A percentile compares a stretch with the other conserved stretches of the same genome.
Evolutionary conservation across 176 grass and related monocot species (phyloP).

Genomic region (Oryza australiensis): DNA sequence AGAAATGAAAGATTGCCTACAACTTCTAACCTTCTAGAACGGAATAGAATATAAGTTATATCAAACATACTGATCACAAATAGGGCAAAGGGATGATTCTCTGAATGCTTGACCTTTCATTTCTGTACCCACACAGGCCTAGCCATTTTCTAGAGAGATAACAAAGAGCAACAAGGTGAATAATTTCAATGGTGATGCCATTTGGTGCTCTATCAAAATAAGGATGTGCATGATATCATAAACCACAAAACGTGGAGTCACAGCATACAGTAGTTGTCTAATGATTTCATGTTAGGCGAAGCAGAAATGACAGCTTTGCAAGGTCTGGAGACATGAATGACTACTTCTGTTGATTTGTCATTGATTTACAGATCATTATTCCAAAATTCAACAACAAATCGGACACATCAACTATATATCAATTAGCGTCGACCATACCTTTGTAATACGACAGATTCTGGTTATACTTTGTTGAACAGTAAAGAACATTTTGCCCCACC

Average conservation of each 20-base stretch:
- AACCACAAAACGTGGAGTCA: background rate
- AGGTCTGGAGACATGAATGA: conserved; percentile 40
- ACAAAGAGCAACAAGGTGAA: background rate
- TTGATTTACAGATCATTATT: conserved; percentile 21
- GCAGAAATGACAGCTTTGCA: conserved; percentile 24
- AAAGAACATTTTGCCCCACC: conserved; percentile 22
- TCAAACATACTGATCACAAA: conserved; percentile 14
- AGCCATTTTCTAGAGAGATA: background rate
- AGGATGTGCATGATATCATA: background rate
- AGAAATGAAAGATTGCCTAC: background rate
- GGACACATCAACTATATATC: conserved; percentile 18
- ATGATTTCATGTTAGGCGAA: conserved; percentile 15
- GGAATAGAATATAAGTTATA: conserved; percentile 11
- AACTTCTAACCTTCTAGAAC: background rate
- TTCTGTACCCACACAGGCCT: background rate
- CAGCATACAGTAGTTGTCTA: conserved; percentile 20
- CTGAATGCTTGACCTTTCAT: background rate
- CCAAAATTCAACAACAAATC: conserved; percentile 31
- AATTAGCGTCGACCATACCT: conserved; percentile 28
- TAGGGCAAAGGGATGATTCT: background rate
- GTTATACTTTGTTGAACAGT: conserved; percentile 27
- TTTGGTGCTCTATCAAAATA: conserved; percentile 8
- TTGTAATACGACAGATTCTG: conserved; percentile 29
- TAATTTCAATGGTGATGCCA: background rate
- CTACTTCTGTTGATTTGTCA: conserved; percentile 26